Evolutionary conservation across 306 rosid species (phyloP).

Genomic region (Alnus glutinosa): DNA sequence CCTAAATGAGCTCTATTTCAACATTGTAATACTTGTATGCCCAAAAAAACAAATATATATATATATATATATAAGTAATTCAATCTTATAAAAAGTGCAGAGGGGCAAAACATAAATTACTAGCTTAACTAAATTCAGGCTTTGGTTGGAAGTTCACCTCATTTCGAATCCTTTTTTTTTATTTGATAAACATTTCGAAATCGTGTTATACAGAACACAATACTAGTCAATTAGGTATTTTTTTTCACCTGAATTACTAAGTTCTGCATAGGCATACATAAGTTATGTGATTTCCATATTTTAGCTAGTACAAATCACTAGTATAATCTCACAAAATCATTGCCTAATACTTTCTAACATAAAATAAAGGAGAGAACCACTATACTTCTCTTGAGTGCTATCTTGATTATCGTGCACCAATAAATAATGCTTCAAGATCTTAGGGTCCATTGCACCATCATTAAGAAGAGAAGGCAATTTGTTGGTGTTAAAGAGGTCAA

Average conservation of each 20-base stretch:
- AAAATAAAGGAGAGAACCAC: conserved; percentile 20
- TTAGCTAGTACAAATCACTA: not conserved
- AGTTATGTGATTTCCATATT: not conserved
- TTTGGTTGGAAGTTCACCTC: not conserved
- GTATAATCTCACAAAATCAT: not conserved
- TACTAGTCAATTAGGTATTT: not conserved
- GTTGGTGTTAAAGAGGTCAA: conserved; percentile 69
- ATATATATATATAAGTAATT: too few species aligned
- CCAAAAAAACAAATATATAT: not conserved
- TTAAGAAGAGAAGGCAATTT: conserved; percentile 86
- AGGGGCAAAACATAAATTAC: not conserved
- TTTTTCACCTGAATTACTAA: not conserved
- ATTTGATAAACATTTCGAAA: not conserved
- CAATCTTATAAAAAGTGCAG: too few species aligned
- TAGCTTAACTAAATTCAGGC: not conserved
- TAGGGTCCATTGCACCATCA: conserved; percentile 92
- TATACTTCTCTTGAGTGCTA: conserved; percentile 72
- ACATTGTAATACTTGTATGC: not conserved
- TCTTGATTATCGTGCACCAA: conserved; percentile 95
- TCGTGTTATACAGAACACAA: not conserved
- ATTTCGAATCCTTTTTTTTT: not conserved
- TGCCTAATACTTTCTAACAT: conserved; percentile 14
- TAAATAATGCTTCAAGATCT: conserved; percentile 84
- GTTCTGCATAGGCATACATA: not conserved
- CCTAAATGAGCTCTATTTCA: not conserved